phyloP scores from a whole-genome alignment of 495 filamentous ascomycete species.

The Penicillium chermesinum region DNA sequence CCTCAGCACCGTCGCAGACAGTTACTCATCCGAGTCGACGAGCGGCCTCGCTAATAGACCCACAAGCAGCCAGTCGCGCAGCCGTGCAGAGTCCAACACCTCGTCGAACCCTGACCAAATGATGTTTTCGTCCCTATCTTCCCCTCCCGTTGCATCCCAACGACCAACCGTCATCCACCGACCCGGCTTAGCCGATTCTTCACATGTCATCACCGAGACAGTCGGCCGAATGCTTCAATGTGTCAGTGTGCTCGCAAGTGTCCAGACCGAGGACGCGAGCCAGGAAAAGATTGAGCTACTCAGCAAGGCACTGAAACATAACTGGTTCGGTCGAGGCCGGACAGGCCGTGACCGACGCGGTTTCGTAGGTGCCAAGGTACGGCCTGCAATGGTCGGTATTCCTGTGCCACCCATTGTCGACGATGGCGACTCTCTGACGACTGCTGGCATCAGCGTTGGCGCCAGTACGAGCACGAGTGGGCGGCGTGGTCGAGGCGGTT shows the following conservation, averaged over 20 bases:
- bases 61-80: constrained; percentile 46
- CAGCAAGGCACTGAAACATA: constrained; percentile 81
- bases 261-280: constrained; percentile 64
- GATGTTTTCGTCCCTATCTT: constrained; percentile 51
- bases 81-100: constrained; percentile 83
- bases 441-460: constrained; percentile 24
- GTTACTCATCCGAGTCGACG: constrained; percentile 44
- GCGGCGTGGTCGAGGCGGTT: constrained; percentile 20
- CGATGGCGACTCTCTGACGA: constrained; percentile 22
- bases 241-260: constrained; percentile 78
- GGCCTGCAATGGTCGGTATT: constrained; percentile 31
- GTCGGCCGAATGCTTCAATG: constrained; percentile 96
- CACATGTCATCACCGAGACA: constrained; percentile 80
- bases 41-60: constrained; percentile 37
- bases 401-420: constrained; percentile 14
- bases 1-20: constrained; percentile 50
- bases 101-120: constrained; percentile 51
- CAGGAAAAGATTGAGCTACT: constrained; percentile 80
- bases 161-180: constrained; percentile 41
- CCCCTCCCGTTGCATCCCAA: constrained; percentile 31
- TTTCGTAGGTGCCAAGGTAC: constrained; percentile 68
- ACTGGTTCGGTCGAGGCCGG: constrained; percentile 88
- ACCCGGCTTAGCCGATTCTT: constrained; percentile 51
- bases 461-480: constrained; percentile 23
- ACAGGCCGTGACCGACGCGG: constrained; percentile 86